Percentiles rank a stretch among this genome's conserved stretches.
phyloP scores from a whole-genome alignment of 768 basidiomycete genomes.

The Terana coerulea region DNA sequence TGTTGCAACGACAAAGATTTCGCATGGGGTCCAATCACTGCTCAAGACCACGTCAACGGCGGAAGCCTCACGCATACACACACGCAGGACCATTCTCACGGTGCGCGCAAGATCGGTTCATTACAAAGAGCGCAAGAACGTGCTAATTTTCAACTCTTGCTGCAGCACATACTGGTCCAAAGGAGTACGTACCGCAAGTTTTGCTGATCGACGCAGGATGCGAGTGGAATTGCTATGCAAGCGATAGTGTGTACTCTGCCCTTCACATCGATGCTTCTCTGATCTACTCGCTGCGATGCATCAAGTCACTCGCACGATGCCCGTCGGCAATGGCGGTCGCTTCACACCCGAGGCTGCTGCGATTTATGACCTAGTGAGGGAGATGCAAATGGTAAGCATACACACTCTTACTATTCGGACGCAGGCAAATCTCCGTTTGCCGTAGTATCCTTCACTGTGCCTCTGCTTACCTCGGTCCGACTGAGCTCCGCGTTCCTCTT shows the following conservation, averaged over 20 bases:
- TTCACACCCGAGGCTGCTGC: conserved; percentile 78
- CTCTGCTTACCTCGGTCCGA: not conserved
- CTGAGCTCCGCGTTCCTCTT: conserved; percentile 33
- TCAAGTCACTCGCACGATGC: conserved; percentile 68
- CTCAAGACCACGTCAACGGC: conserved; percentile 52
- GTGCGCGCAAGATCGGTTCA: no score
- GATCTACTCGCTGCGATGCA: conserved; percentile 4
- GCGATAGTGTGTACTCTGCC: conserved; percentile 45
- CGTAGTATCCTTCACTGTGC: not conserved
- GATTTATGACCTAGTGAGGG: conserved; percentile 84
- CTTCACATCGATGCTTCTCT: not conserved
- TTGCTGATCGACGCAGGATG: conserved; percentile 94
- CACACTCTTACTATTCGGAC: no score
- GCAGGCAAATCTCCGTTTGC: not conserved
- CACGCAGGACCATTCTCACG: no score
- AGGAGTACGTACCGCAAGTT: conserved; percentile 58
- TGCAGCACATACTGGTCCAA: conserved; percentile 17
- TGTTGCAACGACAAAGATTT: conserved; percentile 90
- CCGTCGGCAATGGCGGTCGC: conserved; percentile 90
- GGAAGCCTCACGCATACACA: conserved; percentile 37
- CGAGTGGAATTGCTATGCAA: conserved; percentile 73
- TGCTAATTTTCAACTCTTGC: no score
- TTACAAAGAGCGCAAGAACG: no score
- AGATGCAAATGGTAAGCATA: conserved; percentile 78
- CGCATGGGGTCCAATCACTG: conserved; percentile 73